Evolutionary conservation across 176 grass and related monocot species (phyloP).

Genomic region (Elaeis guineensis): DNA sequence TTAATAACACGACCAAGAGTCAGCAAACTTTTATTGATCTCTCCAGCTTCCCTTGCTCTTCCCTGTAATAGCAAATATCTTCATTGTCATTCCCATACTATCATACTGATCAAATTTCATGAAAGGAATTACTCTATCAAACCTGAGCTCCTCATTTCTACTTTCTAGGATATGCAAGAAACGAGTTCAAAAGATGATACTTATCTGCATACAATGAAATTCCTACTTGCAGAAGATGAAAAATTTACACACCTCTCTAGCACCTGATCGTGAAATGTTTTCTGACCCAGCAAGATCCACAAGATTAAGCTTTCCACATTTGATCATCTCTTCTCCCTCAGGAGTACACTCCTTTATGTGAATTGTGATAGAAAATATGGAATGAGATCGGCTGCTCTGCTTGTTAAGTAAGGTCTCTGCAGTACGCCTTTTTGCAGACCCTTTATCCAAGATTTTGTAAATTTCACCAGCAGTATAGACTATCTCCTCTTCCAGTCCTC

Average conservation of each 20-base stretch:
- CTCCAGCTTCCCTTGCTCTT: constrained; percentile 97
- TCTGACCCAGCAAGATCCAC: constrained; percentile 99
- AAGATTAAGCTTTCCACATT: constrained; percentile 99
- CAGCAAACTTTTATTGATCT: constrained; percentile 98
- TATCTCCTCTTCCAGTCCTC: constrained; percentile 97
- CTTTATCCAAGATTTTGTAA: no score
- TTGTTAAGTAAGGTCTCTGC: no score
- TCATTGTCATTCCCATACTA: not conserved
- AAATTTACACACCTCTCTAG: constrained; percentile 87
- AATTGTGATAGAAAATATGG: constrained; percentile 98
- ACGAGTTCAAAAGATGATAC: no score
- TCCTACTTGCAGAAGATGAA: not conserved
- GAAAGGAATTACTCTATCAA: not conserved
- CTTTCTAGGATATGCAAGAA: no score
- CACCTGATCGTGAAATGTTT: constrained; percentile 97
- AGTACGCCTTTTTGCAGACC: no score
- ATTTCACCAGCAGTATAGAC: no score
- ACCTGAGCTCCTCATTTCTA: no score
- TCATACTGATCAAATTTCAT: not conserved
- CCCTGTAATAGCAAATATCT: constrained; percentile 47
- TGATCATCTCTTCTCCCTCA: constrained; percentile 99
- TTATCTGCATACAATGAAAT: no score
- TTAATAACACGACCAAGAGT: constrained; percentile 98
- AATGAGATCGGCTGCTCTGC: no score
- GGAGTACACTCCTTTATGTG: constrained; percentile 95